Conservation (phyloP, 345 rosid genomes). For the Sapria himalayana region DNA sequence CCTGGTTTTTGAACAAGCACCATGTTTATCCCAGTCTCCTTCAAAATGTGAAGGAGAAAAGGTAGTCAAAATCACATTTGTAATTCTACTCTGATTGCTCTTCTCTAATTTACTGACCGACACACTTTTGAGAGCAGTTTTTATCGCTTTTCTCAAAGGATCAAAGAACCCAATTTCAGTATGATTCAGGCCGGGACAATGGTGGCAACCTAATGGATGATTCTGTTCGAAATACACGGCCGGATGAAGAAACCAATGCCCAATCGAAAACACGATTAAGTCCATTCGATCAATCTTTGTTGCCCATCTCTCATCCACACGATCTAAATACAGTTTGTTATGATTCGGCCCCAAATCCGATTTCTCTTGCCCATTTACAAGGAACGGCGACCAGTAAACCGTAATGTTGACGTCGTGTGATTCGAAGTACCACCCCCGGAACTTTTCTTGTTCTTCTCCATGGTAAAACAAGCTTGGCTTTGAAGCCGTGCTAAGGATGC, state of each 20-base stretch:
- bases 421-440: constrained; percentile 54
- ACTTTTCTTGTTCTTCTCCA: constrained; percentile 59
- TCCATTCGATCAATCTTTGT: constrained; percentile 34
- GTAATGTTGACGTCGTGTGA: constrained; percentile 38
- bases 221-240: constrained; percentile 60
- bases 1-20: constrained; percentile 62
- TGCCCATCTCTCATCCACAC: constrained; percentile 66
- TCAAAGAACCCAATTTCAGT: constrained; percentile 68
- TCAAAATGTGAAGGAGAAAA: constrained; percentile 89
- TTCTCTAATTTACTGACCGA: constrained; percentile 14
- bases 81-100: constrained; percentile 7
- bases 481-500: constrained; percentile 49
- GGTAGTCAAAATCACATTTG: constrained; percentile 38
- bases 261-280: constrained; percentile 45
- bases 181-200: constrained; percentile 45
- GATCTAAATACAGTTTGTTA: constrained; percentile 46
- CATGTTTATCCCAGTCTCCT: constrained; percentile 87
- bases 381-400: constrained; percentile 90
- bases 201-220: constrained; percentile 63
- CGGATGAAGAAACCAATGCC: constrained; percentile 89
- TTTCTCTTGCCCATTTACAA: constrained; percentile 67
- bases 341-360: constrained; percentile 36
- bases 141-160: constrained; percentile 47
- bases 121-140: constrained; percentile 35
- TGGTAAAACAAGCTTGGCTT: constrained; percentile 31